phyloP scores from a whole-genome alignment of 306 rosid genomes.

The Medicago ruthenica region DNA sequence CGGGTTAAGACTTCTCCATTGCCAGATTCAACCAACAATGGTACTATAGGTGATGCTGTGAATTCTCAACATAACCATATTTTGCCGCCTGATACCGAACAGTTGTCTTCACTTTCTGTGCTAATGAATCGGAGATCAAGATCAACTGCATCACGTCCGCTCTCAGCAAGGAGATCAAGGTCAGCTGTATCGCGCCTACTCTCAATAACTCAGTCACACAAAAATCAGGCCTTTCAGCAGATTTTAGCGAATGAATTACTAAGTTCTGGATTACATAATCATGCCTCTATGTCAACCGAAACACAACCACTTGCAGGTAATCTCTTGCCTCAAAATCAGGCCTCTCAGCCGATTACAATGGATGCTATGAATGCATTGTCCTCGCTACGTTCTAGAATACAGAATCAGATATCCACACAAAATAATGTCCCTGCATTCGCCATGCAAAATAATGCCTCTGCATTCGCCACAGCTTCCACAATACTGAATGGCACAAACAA shows the following conservation, averaged over 20 bases:
- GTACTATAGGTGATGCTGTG: constrained; percentile 11
- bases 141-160: constrained; percentile 19
- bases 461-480: constrained; percentile 12
- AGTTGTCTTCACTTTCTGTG: constrained; percentile 42
- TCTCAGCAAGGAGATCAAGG: constrained; percentile 31
- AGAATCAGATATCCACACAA: constrained; percentile 35
- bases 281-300: constrained; percentile 24
- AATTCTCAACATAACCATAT: constrained; percentile 38
- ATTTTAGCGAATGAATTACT: neutral
- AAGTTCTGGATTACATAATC: constrained; percentile 17
- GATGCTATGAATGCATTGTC: constrained; percentile 4
- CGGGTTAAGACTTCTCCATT: constrained; percentile 43
- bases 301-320: constrained; percentile 31
- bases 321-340: constrained; percentile 39
- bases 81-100: constrained; percentile 30
- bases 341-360: constrained; percentile 26
- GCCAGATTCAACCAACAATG: constrained; percentile 44
- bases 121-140: constrained; percentile 38
- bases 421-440: constrained; percentile 38
- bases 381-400: constrained; percentile 3
- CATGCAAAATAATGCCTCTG: constrained; percentile 34
- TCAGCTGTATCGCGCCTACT: constrained; percentile 29
- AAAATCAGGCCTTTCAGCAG: constrained; percentile 38
- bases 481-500: constrained; percentile 40
- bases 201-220: constrained; percentile 26